phyloP scores from a whole-genome alignment of 441 rosid species.

The Erysimum pusillum region DNA sequence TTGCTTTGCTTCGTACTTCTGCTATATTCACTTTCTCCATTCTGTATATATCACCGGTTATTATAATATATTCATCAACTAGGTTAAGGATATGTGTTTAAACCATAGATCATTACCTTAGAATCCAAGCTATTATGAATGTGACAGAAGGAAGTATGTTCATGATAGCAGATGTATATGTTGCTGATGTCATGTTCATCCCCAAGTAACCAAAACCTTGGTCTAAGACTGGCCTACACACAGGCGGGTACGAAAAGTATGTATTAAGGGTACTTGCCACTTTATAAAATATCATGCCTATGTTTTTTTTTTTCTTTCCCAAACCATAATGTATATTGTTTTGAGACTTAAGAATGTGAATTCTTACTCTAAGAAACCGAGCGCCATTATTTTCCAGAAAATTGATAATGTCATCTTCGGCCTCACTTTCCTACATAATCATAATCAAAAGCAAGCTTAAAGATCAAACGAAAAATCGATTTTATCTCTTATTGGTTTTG shows the following conservation, averaged over 20 bases:
- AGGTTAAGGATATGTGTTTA: background rate
- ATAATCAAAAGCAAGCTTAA: background rate
- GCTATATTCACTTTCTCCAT: conserved; percentile 61
- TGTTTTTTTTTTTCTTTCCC: background rate
- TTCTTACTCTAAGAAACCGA: conserved; percentile 73
- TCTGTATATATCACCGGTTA: conserved; percentile 43
- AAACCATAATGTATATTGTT: background rate
- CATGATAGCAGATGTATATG: conserved; percentile 70
- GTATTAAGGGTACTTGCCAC: conserved; percentile 1
- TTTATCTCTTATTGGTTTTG: background rate
- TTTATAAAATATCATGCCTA: background rate
- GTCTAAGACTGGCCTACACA: conserved; percentile 77
- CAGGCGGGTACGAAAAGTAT: background rate
- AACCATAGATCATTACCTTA: conserved; percentile 55
- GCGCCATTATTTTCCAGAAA: conserved; percentile 64
- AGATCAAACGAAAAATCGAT: background rate
- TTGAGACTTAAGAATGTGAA: background rate
- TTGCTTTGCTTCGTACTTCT: conserved; percentile 63
- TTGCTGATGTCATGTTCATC: conserved; percentile 77
- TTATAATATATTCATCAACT: background rate
- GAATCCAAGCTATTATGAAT: conserved; percentile 65
- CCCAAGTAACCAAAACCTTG: conserved; percentile 73
- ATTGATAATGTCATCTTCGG: conserved; percentile 74
- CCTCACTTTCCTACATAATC: conserved; percentile 64
- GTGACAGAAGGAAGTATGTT: conserved; percentile 81